A percentile compares a stretch with the other conserved stretches of the same genome.
These are phyloP conservation scores for Fusarium sp. DNA, from an alignment of 2,329 filamentous ascomycete species.

Conservation along the genomic window DNA sequence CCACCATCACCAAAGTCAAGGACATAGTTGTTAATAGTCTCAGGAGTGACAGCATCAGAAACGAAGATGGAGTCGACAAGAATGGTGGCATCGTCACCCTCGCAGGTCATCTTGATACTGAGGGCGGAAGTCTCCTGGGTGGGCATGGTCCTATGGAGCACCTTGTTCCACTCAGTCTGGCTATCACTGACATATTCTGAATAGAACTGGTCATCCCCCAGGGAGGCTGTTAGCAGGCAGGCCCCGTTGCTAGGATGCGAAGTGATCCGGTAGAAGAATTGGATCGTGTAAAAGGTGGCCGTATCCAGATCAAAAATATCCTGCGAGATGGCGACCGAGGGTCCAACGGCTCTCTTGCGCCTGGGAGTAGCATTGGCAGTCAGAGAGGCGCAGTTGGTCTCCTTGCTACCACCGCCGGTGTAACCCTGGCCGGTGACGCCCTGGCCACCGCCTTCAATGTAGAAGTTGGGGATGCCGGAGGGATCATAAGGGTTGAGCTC, in stretches of 20 bases:
- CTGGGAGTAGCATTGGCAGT: background rate
- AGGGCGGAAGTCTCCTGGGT: background rate
- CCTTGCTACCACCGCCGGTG: conserved; percentile 15
- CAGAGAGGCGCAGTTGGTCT: conserved; percentile 14
- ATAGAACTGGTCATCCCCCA: background rate
- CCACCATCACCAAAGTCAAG: conserved; percentile 16
- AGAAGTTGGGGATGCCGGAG: background rate
- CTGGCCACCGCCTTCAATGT: background rate
- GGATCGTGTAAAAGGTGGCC: conserved; percentile 25
- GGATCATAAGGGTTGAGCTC: background rate
- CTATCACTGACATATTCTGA: background rate
- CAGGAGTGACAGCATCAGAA: conserved; percentile 34
- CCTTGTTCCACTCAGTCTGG: conserved; percentile 11
- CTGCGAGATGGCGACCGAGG: conserved; percentile 8
- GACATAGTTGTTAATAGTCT: conserved; percentile 14
- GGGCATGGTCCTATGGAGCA: background rate
- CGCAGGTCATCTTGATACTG: conserved; percentile 10
- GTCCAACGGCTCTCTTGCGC: conserved; percentile 17
- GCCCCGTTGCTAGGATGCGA: background rate
- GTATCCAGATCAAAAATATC: conserved; percentile 5
- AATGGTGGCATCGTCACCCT: background rate
- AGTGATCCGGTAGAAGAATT: conserved; percentile 22
- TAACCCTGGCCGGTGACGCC: conserved; percentile 8
- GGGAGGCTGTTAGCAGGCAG: conserved; percentile 20
- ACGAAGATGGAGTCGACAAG: conserved; percentile 38